A percentile compares a stretch with the other conserved stretches of the same genome.
These are phyloP conservation scores for Blastobotrys arbuscula DNA, from an alignment of 1,139 yeast species.

Conservation along the genomic window DNA sequence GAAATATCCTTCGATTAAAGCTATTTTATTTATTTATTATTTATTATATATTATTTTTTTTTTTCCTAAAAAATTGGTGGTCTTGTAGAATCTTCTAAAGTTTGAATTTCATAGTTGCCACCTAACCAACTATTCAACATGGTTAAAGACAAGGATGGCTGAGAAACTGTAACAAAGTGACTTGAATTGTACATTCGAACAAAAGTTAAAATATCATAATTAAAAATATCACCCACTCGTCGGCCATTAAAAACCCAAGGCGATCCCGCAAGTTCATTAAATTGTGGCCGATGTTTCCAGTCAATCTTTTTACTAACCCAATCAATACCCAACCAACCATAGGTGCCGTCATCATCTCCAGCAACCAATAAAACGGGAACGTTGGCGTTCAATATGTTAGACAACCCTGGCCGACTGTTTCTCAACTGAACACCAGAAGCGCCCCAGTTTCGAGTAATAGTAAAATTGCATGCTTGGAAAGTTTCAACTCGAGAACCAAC, in stretches of 20 bases:
- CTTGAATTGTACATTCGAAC: slow-evolving; percentile 58
- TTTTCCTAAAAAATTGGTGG: slow-evolving; percentile 30
- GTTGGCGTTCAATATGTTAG: slow-evolving; percentile 42
- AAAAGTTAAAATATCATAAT: slow-evolving; percentile 49
- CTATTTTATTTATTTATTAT: neutral
- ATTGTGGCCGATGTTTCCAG: slow-evolving; percentile 43
- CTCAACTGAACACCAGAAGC: slow-evolving; percentile 45
- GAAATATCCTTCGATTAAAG: slow-evolving; percentile 44
- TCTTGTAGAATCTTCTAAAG: slow-evolving; percentile 59
- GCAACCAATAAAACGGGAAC: slow-evolving; percentile 72
- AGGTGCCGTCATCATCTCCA: slow-evolving; percentile 84
- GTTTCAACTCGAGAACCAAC: slow-evolving; percentile 63
- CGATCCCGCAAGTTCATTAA: slow-evolving; percentile 27
- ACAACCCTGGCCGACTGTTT: slow-evolving; percentile 58
- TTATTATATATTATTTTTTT: neutral
- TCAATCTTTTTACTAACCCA: slow-evolving; percentile 70
- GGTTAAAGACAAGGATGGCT: slow-evolving; percentile 60
- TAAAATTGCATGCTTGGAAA: slow-evolving; percentile 70
- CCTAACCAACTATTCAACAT: slow-evolving; percentile 71
- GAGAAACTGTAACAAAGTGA: slow-evolving; percentile 67
- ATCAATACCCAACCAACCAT: slow-evolving; percentile 84
- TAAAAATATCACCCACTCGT: slow-evolving; percentile 37
- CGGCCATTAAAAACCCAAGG: slow-evolving; percentile 40
- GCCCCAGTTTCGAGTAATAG: slow-evolving; percentile 48
- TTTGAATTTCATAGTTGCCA: slow-evolving; percentile 40